Base-by-base conservation (phyloP, 306 rosid species). In the Myrica gale region DNA sequence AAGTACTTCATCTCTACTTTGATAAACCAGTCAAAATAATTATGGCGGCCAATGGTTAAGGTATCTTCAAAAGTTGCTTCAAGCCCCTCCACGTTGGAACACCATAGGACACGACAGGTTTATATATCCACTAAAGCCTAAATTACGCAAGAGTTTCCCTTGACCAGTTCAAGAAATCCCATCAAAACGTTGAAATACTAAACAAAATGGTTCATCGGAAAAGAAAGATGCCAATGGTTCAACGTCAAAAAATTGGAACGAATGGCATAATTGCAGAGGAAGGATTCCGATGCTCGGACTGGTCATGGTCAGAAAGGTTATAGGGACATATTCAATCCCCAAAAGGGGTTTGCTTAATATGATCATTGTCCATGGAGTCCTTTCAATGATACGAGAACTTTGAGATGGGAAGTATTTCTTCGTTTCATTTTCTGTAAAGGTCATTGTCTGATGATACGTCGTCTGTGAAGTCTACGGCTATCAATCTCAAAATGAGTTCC, bases 161-260 rank as follows among this genome's bases (percentile, higher is more conserved):
- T 76, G 80, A 75, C 78, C 39, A 75, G 20, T 75, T 50, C 26
- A 58, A 9, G 47, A 57, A 12, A 17, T 15, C 32, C 70, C 70
- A 41, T n/a, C 41, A 65, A 42, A 16, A 41, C 21, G 4, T 7
- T 6, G 44, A 15, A 39, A 63, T 37, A 42, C 23, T 15, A 0
- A 66, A 2, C 10, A 11, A 48, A 48, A 11, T 16, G 16, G 13
- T 65, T 42, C 50, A 66, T 66, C 46, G 70, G 70, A 16, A 52
- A 57, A 20, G 45, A 42, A 80, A 80, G 79, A 74, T 74, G 57
- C 72, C 50, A 51, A 32, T 32, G 43, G 72, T 58, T 75, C 32
- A 80, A 81, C 69, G 71, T 81, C 75, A 81, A 81, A 79, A 79
- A 39, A 42, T 66, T 39, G 11, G 68, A 72, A 39, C 48, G 20